Evolutionary conservation across 208 protist genomes (phyloP), one percentile per base, ranked within the genome.

Genomic region (Sergeia podlipaevii): DNA sequence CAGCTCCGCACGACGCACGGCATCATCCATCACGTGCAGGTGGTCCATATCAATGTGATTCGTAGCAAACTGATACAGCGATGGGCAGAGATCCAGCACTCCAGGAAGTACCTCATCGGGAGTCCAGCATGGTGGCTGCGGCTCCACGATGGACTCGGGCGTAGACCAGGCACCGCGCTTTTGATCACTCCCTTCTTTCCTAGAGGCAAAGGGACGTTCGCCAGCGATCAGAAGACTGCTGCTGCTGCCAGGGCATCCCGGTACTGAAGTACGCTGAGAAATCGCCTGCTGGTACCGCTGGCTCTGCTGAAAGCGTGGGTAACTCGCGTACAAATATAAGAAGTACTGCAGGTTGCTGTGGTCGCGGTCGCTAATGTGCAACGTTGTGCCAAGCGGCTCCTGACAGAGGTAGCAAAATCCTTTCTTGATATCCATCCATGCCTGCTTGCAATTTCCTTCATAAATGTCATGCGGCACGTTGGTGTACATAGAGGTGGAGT

Each of bases 311-410:
- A n/a, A n/a, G 10, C 80, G 77, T 0, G 80, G 76, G 51, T 79
- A 89, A 18, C 45, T 51, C 1, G 80, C 70, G 73, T 89, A 90
- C 6, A 94, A 67, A 36, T 85, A 82, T 8, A 94, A 63, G 57
- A 94, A 94, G 28, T 85, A 89, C 49, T 89, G 83, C 54, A 89
- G 36, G 41, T 76, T 86, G 15, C 71, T 88, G 74, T 94, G 87
- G 47, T 94, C 87, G 11, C 87, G 65, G 47, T 90, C 83, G 29
- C 83, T 72, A 44, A 82, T 56, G 60, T 94, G 87, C 8, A 77
- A 44, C 23, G 77, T 82, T 20, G 56, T 70, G 30, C 80, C 80
- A 10, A 94, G 36, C 2, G 87, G 80, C 61, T 94, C 83, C 53
- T 91, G 80, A 41, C 87, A 94, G 8, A 94, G 57, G 67, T 91